Evolutionary conservation across 148 eudicot species (phyloP).

Genomic region (Hydrangea macrophylla): DNA sequence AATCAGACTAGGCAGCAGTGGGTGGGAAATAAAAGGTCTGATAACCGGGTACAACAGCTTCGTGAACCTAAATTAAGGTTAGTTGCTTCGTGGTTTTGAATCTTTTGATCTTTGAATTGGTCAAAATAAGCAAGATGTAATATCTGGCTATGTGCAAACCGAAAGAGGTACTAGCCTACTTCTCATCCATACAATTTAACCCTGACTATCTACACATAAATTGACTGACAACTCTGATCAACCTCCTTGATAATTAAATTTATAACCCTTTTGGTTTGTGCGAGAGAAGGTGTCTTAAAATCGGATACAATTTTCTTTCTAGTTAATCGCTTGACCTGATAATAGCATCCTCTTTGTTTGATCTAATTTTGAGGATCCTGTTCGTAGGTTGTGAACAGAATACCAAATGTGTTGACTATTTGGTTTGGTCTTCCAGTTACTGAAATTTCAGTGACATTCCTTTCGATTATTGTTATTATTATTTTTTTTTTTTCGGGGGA

Average conservation of each 20-base stretch:
- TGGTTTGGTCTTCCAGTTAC: neutral
- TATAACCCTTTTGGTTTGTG: neutral
- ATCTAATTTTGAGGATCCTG: neutral
- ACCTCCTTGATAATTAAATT: neutral
- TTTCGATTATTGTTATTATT: no score
- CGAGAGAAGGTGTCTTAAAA: neutral
- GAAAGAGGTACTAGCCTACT: neutral
- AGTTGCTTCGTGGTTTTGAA: constrained; percentile 12
- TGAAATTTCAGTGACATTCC: no score
- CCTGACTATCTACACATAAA: neutral
- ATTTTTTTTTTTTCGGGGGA: no score
- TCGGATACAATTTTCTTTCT: neutral
- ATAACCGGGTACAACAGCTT: constrained; percentile 27
- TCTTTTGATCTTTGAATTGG: no score
- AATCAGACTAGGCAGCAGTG: constrained; percentile 82
- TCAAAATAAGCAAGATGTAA: neutral
- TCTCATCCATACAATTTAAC: constrained; percentile 1
- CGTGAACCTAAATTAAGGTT: constrained; percentile 72
- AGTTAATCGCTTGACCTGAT: neutral
- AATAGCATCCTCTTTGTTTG: neutral
- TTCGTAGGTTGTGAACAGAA: neutral
- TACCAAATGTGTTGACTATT: neutral
- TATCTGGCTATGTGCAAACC: neutral
- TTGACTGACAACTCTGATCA: neutral
- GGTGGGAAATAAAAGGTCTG: constrained; percentile 58